These are phyloP conservation scores for Ogataea ramenticola DNA, from an alignment of 805 yeast species.

Conservation along the genomic window DNA sequence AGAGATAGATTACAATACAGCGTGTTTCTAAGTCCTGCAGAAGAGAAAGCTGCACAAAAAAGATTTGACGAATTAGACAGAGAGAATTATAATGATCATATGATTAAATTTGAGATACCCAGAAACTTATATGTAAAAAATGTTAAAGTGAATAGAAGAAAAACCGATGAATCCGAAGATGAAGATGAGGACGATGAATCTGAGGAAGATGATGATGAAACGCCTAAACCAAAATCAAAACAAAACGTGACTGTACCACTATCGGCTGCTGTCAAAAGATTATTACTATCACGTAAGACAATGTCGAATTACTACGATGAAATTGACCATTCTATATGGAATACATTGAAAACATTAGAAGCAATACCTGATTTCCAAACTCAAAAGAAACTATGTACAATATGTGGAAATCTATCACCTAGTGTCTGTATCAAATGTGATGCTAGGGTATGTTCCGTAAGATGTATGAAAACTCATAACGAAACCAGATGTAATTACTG, in stretches of 20 bases:
- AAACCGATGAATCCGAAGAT: background rate
- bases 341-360: constrained; percentile 22
- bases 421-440: constrained; percentile 34
- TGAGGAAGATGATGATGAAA: background rate
- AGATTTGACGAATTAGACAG: constrained; percentile 34
- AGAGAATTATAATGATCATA: constrained; percentile 35
- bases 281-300: constrained; percentile 32
- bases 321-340: constrained; percentile 29
- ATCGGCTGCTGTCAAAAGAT: constrained; percentile 29
- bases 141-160: background rate
- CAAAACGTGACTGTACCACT: constrained; percentile 5
- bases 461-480: constrained; percentile 32
- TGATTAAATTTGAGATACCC: constrained; percentile 31
- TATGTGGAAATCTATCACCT: constrained; percentile 37
- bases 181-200: constrained; percentile 1
- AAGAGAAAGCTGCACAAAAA: constrained; percentile 28
- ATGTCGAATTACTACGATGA: constrained; percentile 36
- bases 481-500: constrained; percentile 36
- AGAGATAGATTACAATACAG: background rate
- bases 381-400: constrained; percentile 35
- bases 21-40: constrained; percentile 13
- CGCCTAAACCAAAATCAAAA: background rate
- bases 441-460: constrained; percentile 34
- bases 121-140: constrained; percentile 9
- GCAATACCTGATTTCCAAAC: constrained; percentile 26